Percentiles rank a stretch among this genome's conserved stretches.
These are phyloP conservation scores for Nicotiana rustica DNA, from an alignment of 305 asterid species.

Conservation along the genomic window DNA sequence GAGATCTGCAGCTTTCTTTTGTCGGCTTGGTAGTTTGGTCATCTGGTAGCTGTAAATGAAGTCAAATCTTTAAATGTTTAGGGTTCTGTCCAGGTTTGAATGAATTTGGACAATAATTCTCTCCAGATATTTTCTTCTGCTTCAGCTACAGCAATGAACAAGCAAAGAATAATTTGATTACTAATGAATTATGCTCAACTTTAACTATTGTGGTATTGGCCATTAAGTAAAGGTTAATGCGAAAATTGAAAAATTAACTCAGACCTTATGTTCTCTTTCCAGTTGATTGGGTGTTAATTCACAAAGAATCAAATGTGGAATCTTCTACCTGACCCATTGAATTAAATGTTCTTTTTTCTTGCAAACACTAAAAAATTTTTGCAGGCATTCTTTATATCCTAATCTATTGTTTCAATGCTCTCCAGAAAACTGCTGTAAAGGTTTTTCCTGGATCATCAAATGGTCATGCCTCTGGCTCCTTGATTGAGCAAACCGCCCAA, in stretches of 20 bases:
- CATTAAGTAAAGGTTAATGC: neutral
- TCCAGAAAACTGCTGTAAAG: conserved; percentile 57
- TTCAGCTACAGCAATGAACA: neutral
- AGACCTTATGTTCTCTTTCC: neutral
- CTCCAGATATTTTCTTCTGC: neutral
- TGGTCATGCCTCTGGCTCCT: conserved; percentile 55
- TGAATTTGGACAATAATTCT: neutral
- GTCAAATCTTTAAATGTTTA: neutral
- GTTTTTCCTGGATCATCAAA: conserved; percentile 57
- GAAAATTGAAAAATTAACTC: neutral
- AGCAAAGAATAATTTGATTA: conserved; percentile 16
- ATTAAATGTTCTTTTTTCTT: neutral
- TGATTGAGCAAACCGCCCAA: conserved; percentile 49
- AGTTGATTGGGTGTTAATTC: neutral
- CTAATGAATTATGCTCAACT: neutral
- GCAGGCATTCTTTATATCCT: conserved; percentile 24
- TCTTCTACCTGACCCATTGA: neutral
- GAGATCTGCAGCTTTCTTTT: neutral
- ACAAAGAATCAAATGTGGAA: conserved; percentile 11
- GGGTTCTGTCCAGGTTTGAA: conserved; percentile 3
- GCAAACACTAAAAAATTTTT: neutral
- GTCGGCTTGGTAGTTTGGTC: neutral
- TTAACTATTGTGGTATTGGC: neutral
- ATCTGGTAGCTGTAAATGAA: neutral
- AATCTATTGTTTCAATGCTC: conserved; percentile 26